These are phyloP conservation scores for Galerina sulciceps DNA, from an alignment of 768 basidiomycete species.

Conservation along the genomic window DNA sequence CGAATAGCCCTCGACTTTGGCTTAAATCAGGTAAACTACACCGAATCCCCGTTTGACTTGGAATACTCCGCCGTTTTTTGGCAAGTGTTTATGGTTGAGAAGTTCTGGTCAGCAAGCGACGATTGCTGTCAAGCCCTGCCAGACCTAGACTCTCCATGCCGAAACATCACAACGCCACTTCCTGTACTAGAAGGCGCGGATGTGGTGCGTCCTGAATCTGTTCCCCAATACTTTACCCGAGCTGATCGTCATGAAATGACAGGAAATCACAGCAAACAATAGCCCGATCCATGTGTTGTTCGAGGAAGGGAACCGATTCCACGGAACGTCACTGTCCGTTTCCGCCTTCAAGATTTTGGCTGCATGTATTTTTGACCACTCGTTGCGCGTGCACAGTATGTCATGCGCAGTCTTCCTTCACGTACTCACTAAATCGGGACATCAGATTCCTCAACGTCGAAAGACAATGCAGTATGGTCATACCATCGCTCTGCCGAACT, in stretches of 20 bases:
- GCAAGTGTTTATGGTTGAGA: conserved; percentile 67
- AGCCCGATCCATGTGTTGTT: conserved; percentile 31
- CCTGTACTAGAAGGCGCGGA: conserved; percentile 36
- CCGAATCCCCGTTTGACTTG: conserved; percentile 20
- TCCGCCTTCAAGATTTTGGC: conserved; percentile 55
- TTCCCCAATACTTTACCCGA: neutral
- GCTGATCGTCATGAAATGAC: neutral
- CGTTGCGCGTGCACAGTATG: conserved; percentile 42
- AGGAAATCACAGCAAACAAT: conserved; percentile 19
- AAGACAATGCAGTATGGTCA: conserved; percentile 36
- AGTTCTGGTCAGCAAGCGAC: conserved; percentile 60
- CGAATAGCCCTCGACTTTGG: conserved; percentile 66
- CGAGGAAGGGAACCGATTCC: conserved; percentile 22
- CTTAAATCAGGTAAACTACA: conserved; percentile 53
- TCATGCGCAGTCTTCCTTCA: conserved; percentile 19
- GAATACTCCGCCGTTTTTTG: conserved; percentile 61
- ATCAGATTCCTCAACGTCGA: conserved; percentile 13
- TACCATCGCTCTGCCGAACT: conserved; percentile 47
- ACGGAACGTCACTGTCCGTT: conserved; percentile 28
- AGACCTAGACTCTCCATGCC: conserved; percentile 50
- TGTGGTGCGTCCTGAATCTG: conserved; percentile 8
- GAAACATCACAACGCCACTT: conserved; percentile 58
- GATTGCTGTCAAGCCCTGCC: conserved; percentile 58
- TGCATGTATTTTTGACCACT: conserved; percentile 55
- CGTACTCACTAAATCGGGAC: neutral